phyloP scores from a whole-genome alignment of 2,329 filamentous ascomycete species.

The Diaporthe destruens region DNA sequence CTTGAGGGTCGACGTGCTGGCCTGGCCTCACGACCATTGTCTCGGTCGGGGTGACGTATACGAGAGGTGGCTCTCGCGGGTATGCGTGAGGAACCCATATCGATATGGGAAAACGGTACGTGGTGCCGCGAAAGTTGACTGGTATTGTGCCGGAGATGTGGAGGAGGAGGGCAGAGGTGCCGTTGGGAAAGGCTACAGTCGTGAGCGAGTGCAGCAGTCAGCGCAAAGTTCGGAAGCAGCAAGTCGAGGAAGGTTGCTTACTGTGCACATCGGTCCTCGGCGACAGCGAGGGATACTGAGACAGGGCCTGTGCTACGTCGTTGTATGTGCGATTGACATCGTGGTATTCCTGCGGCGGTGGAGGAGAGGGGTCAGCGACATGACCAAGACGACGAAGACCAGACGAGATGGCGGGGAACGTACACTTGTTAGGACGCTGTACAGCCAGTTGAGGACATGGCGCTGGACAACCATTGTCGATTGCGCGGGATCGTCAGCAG shows the following conservation, averaged over 20 bases:
- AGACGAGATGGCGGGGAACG: conserved; percentile 44
- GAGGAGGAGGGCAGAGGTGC: conserved; percentile 86
- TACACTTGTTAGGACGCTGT: conserved; percentile 87
- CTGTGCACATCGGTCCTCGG: conserved; percentile 96
- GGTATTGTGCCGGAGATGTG: conserved; percentile 89
- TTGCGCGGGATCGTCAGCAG: conserved; percentile 32
- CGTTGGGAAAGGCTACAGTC: conserved; percentile 84
- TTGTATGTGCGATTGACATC: conserved; percentile 94
- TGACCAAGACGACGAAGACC: conserved; percentile 28
- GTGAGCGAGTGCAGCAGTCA: conserved; percentile 44
- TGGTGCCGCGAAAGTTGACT: conserved; percentile 88
- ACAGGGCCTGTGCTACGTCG: conserved; percentile 86
- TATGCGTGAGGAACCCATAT: conserved; percentile 95
- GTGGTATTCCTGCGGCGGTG: conserved; percentile 80
- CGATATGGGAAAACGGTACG: conserved; percentile 91
- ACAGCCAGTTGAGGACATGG: conserved; percentile 94
- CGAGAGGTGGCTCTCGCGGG: conserved; percentile 85
- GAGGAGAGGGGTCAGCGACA: conserved; percentile 37
- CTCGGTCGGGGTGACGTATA: conserved; percentile 89
- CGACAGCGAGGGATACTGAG: conserved; percentile 82
- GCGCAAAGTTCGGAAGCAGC: conserved; percentile 34
- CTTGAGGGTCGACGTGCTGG: conserved; percentile 94
- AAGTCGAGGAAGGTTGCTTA: conserved; percentile 58
- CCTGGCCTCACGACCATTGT: conserved; percentile 92
- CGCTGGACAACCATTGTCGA: conserved; percentile 80